phyloP scores from a whole-genome alignment of 208 protist genomes.

The Leptomonas pyrrhocoris region DNA sequence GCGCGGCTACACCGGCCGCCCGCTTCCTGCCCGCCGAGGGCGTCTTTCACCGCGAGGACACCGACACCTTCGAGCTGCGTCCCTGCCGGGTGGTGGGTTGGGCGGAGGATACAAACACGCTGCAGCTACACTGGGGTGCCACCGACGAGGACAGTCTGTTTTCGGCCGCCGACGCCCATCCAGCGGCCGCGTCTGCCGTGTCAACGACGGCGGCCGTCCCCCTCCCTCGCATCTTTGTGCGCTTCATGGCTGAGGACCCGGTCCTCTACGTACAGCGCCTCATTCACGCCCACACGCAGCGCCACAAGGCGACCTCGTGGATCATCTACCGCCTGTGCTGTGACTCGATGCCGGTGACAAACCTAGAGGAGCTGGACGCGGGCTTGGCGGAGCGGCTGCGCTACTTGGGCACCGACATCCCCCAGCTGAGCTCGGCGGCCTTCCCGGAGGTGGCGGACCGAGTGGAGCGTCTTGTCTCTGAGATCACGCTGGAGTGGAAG shows the following conservation, averaged over 20 bases:
- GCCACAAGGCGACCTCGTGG: constrained; percentile 88
- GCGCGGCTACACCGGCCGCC: constrained; percentile 34
- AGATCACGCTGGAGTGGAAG: constrained; percentile 90
- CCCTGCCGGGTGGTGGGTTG: constrained; percentile 89
- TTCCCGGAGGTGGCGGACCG: constrained; percentile 79
- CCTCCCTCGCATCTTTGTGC: constrained; percentile 88
- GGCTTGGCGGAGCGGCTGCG: constrained; percentile 66
- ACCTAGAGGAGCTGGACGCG: constrained; percentile 64
- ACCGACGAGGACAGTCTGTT: constrained; percentile 3
- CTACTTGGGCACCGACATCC: constrained; percentile 83
- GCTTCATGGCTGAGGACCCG: constrained; percentile 90
- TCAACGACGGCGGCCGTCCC: constrained; percentile 27
- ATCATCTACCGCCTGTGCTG: constrained; percentile 93
- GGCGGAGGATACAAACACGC: constrained; percentile 69
- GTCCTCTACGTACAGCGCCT: constrained; percentile 89
- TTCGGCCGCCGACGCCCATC: not conserved
- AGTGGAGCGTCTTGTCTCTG: constrained; percentile 76
- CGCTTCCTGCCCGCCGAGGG: constrained; percentile 87
- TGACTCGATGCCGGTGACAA: constrained; percentile 91
- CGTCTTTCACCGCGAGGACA: constrained; percentile 45
- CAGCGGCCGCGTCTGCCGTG: not conserved
- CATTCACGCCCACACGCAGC: constrained; percentile 76
- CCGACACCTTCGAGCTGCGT: constrained; percentile 53
- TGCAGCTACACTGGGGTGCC: constrained; percentile 78
- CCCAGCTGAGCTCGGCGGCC: constrained; percentile 70